Conservation (phyloP, 2,329 filamentous ascomycete species). For the Ophiosphaerella korrae region DNA sequence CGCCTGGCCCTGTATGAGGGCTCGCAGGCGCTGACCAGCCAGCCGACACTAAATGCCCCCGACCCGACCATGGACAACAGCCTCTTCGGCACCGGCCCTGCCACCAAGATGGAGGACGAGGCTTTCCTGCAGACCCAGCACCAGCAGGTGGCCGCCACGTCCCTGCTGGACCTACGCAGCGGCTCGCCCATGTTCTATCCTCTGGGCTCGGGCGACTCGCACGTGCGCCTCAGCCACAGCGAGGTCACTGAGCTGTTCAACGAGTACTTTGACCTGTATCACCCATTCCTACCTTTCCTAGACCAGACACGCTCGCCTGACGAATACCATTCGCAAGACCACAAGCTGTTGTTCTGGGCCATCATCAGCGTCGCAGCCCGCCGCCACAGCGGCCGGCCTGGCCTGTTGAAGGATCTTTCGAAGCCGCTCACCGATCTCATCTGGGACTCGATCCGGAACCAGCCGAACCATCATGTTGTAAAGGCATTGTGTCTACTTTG, state of each 20-base stretch:
- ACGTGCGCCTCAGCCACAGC: constrained; percentile 49
- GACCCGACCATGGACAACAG: constrained; percentile 27
- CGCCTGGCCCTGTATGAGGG: constrained; percentile 66
- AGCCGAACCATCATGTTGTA: constrained; percentile 78
- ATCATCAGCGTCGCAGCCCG: constrained; percentile 77
- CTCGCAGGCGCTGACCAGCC: constrained; percentile 45
- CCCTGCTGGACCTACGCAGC: constrained; percentile 50
- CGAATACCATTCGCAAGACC: constrained; percentile 76
- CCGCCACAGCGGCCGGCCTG: constrained; percentile 67
- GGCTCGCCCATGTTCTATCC: constrained; percentile 62
- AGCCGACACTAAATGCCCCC: constrained; percentile 34
- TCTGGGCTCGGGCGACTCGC: constrained; percentile 55
- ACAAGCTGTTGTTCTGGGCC: constrained; percentile 84
- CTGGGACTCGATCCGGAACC: constrained; percentile 79
- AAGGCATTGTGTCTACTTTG: constrained; percentile 81
- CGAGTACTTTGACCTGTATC: constrained; percentile 77
- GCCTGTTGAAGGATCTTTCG: constrained; percentile 70
- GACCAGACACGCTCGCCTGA: constrained; percentile 68
- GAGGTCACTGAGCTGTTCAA: constrained; percentile 65
- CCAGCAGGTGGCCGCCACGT: constrained; percentile 45
- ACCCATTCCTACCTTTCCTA: constrained; percentile 78
- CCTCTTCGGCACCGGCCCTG: constrained; percentile 24
- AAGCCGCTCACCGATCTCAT: constrained; percentile 70
- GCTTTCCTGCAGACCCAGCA: constrained; percentile 44
- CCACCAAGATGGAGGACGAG: constrained; percentile 39